Conservation (phyloP, 2,329 filamentous ascomycete species). For the Ciborinia camelliae region DNA sequence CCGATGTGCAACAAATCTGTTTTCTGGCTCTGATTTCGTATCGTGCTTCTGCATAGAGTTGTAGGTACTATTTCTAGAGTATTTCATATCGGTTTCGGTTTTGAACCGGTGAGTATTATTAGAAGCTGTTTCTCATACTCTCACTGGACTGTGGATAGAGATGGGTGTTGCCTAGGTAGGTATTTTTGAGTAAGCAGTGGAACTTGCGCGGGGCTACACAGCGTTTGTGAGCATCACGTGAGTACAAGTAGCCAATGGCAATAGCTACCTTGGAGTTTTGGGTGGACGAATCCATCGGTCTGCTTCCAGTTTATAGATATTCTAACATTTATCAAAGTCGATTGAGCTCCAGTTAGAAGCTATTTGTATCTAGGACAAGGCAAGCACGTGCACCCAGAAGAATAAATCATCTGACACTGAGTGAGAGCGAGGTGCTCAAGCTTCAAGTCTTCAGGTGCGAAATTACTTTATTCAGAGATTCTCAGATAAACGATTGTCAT, state of each 20-base stretch:
- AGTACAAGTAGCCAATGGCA: background rate
- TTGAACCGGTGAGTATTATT: background rate
- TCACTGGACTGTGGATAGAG: background rate
- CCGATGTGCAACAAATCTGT: background rate
- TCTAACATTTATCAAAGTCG: rapidly evolving
- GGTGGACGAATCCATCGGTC: background rate
- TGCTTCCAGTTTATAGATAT: background rate
- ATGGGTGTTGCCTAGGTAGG: background rate
- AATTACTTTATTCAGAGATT: background rate
- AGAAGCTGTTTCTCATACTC: background rate
- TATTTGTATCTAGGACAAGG: background rate
- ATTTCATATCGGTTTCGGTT: background rate
- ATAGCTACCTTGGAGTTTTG: background rate
- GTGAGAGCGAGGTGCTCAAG: background rate
- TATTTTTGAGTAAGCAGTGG: background rate
- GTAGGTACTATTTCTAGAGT: background rate
- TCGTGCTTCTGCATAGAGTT: background rate
- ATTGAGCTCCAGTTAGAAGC: background rate
- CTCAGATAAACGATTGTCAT: background rate
- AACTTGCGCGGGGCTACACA: background rate
- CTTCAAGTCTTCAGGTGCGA: background rate
- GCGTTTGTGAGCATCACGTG: background rate
- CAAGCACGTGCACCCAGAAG: background rate
- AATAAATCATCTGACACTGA: background rate
- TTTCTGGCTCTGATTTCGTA: background rate